Evolutionary conservation across 2,329 filamentous ascomycete genomes (phyloP).

Genomic region (Lomentospora prolificans): DNA sequence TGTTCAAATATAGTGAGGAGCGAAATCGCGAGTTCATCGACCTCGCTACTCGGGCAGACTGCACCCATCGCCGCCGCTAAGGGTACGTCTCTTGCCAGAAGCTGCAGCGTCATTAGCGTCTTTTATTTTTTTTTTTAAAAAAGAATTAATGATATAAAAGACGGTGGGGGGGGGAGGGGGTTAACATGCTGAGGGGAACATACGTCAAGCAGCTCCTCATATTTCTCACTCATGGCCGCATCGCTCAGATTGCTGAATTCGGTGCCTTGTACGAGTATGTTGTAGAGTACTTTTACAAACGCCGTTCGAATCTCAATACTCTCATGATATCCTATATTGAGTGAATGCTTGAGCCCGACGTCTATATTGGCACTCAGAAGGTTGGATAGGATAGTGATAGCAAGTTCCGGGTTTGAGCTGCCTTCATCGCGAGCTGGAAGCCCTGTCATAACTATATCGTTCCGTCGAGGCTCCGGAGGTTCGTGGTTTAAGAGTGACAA

Average conservation of each 20-base stretch:
- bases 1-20: slow-evolving; percentile 62
- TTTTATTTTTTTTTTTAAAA: no score
- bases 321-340: slow-evolving; percentile 62
- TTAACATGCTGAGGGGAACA: slow-evolving; percentile 13
- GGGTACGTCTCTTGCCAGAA: slow-evolving; percentile 53
- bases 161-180: no score
- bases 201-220: slow-evolving; percentile 54
- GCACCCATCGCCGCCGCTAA: slow-evolving; percentile 55
- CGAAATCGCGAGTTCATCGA: slow-evolving; percentile 59
- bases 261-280: slow-evolving; percentile 61
- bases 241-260: slow-evolving; percentile 62
- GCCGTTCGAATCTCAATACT: slow-evolving; percentile 60
- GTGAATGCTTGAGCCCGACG: slow-evolving; percentile 58
- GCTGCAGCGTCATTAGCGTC: slow-evolving; percentile 21
- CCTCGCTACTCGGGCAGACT: slow-evolving; percentile 56
- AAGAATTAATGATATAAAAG: no score
- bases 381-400: slow-evolving; percentile 59
- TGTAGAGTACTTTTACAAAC: slow-evolving; percentile 60
- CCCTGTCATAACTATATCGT: slow-evolving; percentile 12
- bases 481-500: slow-evolving; percentile 55
- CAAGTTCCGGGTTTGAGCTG: slow-evolving; percentile 48
- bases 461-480: slow-evolving; percentile 13
- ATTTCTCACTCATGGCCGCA: slow-evolving; percentile 57
- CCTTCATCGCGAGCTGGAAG: slow-evolving; percentile 39
- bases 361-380: slow-evolving; percentile 62